Conservation (phyloP, 2,329 filamentous ascomycete genomes). For the Exserohilum rostratum region DNA sequence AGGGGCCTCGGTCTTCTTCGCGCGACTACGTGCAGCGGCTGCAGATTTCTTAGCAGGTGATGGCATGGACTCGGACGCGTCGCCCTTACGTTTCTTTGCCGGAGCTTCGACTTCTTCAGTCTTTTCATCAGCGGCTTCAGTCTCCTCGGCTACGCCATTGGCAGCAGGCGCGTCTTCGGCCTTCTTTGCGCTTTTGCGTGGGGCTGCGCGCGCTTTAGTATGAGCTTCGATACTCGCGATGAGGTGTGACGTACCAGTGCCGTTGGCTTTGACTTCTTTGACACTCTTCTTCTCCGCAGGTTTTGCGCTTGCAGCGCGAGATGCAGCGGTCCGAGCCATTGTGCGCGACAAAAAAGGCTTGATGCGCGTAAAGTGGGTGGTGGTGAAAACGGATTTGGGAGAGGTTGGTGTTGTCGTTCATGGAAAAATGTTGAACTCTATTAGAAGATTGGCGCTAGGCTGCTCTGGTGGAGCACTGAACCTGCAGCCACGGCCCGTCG, state of each 20-base stretch:
- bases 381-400: constrained; percentile 17
- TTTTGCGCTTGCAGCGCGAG: constrained; percentile 39
- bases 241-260: constrained; percentile 37
- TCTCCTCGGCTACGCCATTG: constrained; percentile 17
- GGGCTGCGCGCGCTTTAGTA: constrained; percentile 23
- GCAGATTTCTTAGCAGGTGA: constrained; percentile 15
- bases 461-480: constrained; percentile 6
- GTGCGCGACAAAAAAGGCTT: constrained; percentile 17
- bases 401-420: constrained; percentile 36
- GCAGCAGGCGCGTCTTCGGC: constrained; percentile 22
- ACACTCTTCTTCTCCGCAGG: constrained; percentile 31
- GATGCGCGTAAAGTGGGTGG: constrained; percentile 23
- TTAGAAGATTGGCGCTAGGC: constrained; percentile 14
- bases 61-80: constrained; percentile 13
- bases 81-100: constrained; percentile 21
- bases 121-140: constrained; percentile 8
- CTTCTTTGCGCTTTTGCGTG: constrained; percentile 36
- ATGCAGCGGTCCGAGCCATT: constrained; percentile 39
- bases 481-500: constrained; percentile 14
- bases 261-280: constrained; percentile 38
- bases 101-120: constrained; percentile 8
- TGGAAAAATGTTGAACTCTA: constrained; percentile 30
- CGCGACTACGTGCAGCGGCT: constrained; percentile 32
- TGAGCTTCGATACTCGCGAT: constrained; percentile 15
- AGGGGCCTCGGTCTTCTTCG: constrained; percentile 36